Percentiles rank a stretch among this genome's conserved stretches.
Conservation (phyloP, 495 filamentous ascomycete species). For the Aspergillus diversus region DNA sequence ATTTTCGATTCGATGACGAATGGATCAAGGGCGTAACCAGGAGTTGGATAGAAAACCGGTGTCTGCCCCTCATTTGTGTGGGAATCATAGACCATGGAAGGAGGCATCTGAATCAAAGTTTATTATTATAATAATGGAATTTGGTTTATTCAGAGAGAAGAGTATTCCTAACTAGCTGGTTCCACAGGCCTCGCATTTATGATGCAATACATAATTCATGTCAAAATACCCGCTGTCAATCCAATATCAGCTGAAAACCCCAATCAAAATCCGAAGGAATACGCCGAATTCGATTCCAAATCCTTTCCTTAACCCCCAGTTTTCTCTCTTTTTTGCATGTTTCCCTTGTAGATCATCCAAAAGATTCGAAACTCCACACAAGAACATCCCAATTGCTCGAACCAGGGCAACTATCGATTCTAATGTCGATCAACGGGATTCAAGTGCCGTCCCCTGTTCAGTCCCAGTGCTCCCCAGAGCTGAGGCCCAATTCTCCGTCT, state of each 20-base stretch:
- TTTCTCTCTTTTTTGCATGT: neutral
- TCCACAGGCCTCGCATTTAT: too few species aligned
- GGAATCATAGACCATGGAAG: slow-evolving; percentile 3
- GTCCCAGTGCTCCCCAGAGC: too few species aligned
- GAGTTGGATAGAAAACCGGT: neutral
- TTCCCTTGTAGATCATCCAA: neutral
- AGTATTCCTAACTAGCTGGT: neutral
- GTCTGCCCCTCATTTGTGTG: slow-evolving; percentile 1
- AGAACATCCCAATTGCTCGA: too few species aligned
- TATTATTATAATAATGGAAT: neutral
- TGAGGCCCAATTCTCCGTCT: too few species aligned
- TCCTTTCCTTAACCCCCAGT: neutral
- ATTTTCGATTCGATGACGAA: slow-evolving; percentile 2
- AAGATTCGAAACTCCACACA: neutral
- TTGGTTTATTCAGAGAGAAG: neutral
- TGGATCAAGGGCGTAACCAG: slow-evolving; percentile 1
- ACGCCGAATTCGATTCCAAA: neutral
- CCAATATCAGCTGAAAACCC: too few species aligned
- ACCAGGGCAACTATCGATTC: too few species aligned
- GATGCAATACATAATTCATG: neutral
- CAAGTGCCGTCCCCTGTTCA: too few species aligned
- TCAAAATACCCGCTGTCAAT: neutral
- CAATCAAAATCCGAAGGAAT: too few species aligned
- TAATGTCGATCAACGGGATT: too few species aligned
- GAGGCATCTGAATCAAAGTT: neutral